phyloP scores from a whole-genome alignment of 2,329 filamentous ascomycete species.

The Apiospora sp. region DNA sequence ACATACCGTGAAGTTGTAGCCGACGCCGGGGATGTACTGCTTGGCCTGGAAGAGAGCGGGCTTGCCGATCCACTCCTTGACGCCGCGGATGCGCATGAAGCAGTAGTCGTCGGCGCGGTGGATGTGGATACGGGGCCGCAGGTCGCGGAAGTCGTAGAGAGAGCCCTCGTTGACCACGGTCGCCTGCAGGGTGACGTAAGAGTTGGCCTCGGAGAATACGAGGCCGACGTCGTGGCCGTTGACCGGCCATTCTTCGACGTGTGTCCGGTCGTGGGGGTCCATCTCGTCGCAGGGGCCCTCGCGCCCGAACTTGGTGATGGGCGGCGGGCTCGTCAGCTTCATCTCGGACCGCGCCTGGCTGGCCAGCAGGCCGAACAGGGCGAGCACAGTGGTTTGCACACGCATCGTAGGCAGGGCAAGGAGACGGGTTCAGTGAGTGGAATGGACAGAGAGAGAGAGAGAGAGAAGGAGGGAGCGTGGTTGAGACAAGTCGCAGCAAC shows the following conservation, averaged over 20 bases:
- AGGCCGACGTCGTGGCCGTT: conserved; percentile 16
- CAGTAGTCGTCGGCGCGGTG: neutral
- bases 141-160: neutral
- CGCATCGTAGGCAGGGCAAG: neutral
- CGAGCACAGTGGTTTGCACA: neutral
- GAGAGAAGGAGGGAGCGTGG: neutral
- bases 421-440: neutral
- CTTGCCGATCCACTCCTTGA: conserved; percentile 18
- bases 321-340: neutral
- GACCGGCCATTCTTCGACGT: conserved; percentile 13
- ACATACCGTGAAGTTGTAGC: conserved; percentile 12
- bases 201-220: neutral
- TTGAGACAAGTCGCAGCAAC: neutral
- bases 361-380: neutral
- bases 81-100: conserved; percentile 18
- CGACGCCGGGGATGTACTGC: neutral
- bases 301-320: neutral
- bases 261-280: neutral
- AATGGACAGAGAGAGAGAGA: neutral
- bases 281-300: neutral
- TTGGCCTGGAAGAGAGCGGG: conserved; percentile 8
- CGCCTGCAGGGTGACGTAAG: neutral
- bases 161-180: neutral
- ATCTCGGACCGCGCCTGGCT: neutral
- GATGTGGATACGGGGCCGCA: neutral